A percentile compares a stretch with the other conserved stretches of the same genome.
Conservation (phyloP, 225 moss, liverwort and hornwort genomes). For the Pseudoscleropodium purum region DNA sequence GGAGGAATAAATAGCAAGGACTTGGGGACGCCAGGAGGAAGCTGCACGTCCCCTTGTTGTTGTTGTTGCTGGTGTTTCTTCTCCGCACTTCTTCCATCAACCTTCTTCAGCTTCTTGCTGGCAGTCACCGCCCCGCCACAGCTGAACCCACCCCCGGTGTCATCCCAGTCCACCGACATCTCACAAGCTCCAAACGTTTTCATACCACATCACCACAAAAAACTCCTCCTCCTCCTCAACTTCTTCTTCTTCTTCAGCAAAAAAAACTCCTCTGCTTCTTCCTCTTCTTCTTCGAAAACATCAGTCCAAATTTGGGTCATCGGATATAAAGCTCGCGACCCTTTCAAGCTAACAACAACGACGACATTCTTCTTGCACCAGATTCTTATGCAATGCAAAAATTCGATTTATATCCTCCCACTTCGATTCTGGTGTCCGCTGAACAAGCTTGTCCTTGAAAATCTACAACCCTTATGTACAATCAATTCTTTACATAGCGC, state of each 20-base stretch:
- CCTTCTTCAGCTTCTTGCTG: conserved; percentile 36
- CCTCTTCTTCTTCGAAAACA: neutral
- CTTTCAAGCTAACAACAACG: neutral
- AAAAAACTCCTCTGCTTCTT: neutral
- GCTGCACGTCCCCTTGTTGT: conserved; percentile 6
- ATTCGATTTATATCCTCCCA: neutral
- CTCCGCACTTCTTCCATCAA: conserved; percentile 2
- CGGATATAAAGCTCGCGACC: neutral
- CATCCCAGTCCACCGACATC: conserved; percentile 30
- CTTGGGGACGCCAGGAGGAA: conserved; percentile 14
- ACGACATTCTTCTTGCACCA: neutral
- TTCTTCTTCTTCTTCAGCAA: neutral
- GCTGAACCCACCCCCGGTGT: conserved; percentile 19
- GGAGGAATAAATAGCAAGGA: conserved; percentile 33
- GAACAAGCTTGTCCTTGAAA: neutral
- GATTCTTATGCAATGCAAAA: neutral
- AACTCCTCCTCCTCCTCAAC: neutral
- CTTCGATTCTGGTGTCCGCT: neutral
- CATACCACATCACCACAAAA: neutral
- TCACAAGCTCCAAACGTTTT: neutral
- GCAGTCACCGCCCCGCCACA: conserved; percentile 54
- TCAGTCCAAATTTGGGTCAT: neutral
- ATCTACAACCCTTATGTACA: neutral
- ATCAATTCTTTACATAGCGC: neutral
- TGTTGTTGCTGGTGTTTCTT: neutral